These are phyloP conservation scores for Pythium monospermum DNA, from an alignment of 352 stramenopile species.

Conservation along the genomic window DNA sequence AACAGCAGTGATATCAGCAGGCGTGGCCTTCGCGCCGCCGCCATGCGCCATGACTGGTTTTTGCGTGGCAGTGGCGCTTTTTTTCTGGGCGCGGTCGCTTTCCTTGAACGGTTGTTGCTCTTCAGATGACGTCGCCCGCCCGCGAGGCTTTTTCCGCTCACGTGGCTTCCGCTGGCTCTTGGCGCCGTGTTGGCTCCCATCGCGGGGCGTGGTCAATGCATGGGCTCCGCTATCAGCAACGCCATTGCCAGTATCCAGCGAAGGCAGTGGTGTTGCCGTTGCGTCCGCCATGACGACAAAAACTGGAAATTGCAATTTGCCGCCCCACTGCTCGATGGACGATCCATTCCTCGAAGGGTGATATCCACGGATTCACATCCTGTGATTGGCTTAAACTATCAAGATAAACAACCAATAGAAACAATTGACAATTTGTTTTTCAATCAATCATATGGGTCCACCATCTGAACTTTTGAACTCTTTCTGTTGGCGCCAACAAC, in stretches of 20 bases:
- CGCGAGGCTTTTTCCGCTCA: background rate
- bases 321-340: too few relatives aligned
- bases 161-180: background rate
- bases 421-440: constrained; percentile 1
- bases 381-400: too few relatives aligned
- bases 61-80: background rate
- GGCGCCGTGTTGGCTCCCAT: background rate
- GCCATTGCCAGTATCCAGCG: background rate
- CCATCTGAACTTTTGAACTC: constrained; percentile 8
- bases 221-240: background rate
- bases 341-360: too few relatives aligned
- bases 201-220: too few relatives aligned
- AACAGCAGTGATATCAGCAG: background rate
- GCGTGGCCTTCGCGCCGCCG: background rate
- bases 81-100: background rate
- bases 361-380: too few relatives aligned
- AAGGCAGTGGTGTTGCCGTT: background rate
- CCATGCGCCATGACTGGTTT: background rate
- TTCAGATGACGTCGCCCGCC: background rate
- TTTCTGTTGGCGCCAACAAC: constrained; percentile 3
- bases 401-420: too few relatives aligned
- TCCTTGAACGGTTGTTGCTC: background rate
- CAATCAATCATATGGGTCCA: background rate
- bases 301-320: too few relatives aligned
- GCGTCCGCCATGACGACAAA: background rate